Conservation (phyloP, 2,329 filamentous ascomycete genomes). For the Fusarium musae region DNA sequence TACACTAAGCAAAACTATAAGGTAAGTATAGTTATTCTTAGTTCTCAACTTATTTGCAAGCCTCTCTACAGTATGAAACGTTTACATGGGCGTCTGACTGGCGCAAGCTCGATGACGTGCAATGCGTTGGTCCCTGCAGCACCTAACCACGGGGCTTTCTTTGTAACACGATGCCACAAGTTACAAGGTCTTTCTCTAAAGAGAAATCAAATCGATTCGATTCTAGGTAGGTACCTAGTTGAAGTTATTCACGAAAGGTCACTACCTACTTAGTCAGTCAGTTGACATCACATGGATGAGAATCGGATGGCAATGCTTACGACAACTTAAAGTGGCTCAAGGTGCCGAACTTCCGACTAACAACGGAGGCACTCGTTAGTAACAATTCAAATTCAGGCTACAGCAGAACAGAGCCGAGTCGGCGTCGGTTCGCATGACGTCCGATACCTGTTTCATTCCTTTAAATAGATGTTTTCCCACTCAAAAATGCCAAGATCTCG, state of each 20-base stretch:
- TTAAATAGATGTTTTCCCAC: background rate
- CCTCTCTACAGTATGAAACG: background rate
- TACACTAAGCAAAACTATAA: background rate
- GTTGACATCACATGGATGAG: background rate
- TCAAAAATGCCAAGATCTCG: background rate
- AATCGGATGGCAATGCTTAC: constrained; percentile 16
- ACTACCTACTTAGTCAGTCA: background rate
- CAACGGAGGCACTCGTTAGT: background rate
- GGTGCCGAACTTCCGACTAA: constrained; percentile 26
- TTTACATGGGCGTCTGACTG: constrained; percentile 1
- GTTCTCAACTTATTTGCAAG: background rate
- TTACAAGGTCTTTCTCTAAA: background rate
- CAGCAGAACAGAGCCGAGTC: background rate
- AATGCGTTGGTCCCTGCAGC: constrained; percentile 6
- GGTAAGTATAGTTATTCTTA: background rate
- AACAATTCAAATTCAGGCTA: background rate
- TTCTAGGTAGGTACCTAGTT: too few species aligned
- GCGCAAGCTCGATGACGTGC: constrained; percentile 5
- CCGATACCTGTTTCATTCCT: background rate
- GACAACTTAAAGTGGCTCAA: constrained; percentile 20
- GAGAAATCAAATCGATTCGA: background rate
- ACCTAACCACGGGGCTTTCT: background rate
- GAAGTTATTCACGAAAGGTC: background rate
- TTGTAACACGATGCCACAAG: background rate
- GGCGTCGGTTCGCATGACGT: background rate